A percentile compares a stretch with the other conserved stretches of the same genome.
Evolutionary conservation across 371 early-diverging fungal genomes (phyloP).

Genomic region (Dinochytrium kinnereticum): DNA sequence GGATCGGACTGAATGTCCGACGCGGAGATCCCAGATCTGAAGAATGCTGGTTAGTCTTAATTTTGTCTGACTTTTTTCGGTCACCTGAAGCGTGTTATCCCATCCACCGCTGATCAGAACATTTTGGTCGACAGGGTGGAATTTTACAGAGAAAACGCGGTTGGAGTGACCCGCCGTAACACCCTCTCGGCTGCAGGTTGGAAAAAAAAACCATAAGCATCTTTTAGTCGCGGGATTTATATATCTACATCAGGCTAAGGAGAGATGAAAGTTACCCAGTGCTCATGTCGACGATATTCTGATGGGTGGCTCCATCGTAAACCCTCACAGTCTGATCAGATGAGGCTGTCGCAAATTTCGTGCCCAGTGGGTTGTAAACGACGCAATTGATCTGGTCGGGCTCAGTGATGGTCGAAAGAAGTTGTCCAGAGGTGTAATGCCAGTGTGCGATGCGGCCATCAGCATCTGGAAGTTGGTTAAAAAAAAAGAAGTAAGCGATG

Average conservation of each 20-base stretch:
- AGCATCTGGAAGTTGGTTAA: slow-evolving; percentile 40
- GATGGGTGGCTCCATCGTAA: slow-evolving; percentile 42
- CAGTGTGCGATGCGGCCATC: slow-evolving; percentile 54
- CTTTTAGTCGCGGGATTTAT: too few species aligned
- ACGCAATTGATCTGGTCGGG: slow-evolving; percentile 43
- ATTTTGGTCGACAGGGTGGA: slow-evolving; percentile 52
- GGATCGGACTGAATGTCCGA: slow-evolving; percentile 39
- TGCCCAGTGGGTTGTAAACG: slow-evolving; percentile 38
- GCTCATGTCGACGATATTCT: slow-evolving; percentile 15
- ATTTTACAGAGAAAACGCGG: slow-evolving; percentile 53
- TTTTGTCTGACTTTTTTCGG: background rate
- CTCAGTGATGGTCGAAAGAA: slow-evolving; percentile 40
- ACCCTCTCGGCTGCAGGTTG: slow-evolving; percentile 11
- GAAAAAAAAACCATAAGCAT: background rate
- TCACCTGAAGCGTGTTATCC: slow-evolving; percentile 50
- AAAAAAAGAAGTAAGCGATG: background rate
- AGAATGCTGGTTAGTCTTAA: background rate
- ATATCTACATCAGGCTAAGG: too few species aligned
- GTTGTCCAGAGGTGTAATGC: slow-evolving; percentile 52
- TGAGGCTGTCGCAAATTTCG: slow-evolving; percentile 46
- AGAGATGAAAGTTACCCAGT: slow-evolving; percentile 20
- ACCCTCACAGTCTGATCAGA: slow-evolving; percentile 47
- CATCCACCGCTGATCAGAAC: slow-evolving; percentile 51
- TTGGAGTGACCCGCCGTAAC: slow-evolving; percentile 55
- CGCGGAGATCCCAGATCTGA: slow-evolving; percentile 56